Conservation (phyloP, 441 rosid genomes). For the Adansonia grandidieri region DNA sequence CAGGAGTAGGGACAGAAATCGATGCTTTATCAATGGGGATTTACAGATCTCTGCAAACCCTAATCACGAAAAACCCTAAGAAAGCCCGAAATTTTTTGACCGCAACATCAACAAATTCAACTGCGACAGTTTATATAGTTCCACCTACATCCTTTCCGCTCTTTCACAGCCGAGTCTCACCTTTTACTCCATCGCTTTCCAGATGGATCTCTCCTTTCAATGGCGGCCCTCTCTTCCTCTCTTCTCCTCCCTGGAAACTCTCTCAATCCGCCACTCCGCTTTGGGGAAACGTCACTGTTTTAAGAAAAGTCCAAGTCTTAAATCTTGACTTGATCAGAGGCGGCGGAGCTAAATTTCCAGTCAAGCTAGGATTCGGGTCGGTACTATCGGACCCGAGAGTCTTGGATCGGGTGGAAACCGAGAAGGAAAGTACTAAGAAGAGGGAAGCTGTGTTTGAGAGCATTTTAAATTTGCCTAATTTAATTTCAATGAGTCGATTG, state of each 20-base stretch:
- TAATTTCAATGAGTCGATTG: slow-evolving; percentile 72
- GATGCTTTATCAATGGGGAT: slow-evolving; percentile 58
- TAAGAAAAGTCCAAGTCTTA: slow-evolving; percentile 61
- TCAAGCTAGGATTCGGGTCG: slow-evolving; percentile 38
- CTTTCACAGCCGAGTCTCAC: slow-evolving; percentile 32
- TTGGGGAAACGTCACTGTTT: slow-evolving; percentile 53
- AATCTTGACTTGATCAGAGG: slow-evolving; percentile 53
- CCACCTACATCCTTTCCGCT: slow-evolving; percentile 43
- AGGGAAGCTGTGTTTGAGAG: slow-evolving; percentile 44
- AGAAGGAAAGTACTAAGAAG: slow-evolving; percentile 33
- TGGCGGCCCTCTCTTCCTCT: slow-evolving; percentile 79
- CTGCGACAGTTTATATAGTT: slow-evolving; percentile 30
- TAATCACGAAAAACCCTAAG: slow-evolving; percentile 30
- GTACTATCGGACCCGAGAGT: slow-evolving; percentile 26
- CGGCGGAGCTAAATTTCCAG: slow-evolving; percentile 38
- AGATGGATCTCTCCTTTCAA: slow-evolving; percentile 62
- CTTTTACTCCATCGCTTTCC: slow-evolving; percentile 43
- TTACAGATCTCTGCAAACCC: slow-evolving; percentile 46
- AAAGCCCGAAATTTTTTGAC: slow-evolving; percentile 50
- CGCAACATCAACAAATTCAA: slow-evolving; percentile 26
- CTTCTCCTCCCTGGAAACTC: slow-evolving; percentile 87
- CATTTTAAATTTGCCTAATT: slow-evolving; percentile 78
- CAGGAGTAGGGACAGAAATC: too few species aligned
- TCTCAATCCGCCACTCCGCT: slow-evolving; percentile 79
- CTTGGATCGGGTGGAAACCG: slow-evolving; percentile 25